These are phyloP conservation scores for Sphaerulina musiva DNA, from an alignment of 2,329 filamentous ascomycete species.

Conservation along the genomic window DNA sequence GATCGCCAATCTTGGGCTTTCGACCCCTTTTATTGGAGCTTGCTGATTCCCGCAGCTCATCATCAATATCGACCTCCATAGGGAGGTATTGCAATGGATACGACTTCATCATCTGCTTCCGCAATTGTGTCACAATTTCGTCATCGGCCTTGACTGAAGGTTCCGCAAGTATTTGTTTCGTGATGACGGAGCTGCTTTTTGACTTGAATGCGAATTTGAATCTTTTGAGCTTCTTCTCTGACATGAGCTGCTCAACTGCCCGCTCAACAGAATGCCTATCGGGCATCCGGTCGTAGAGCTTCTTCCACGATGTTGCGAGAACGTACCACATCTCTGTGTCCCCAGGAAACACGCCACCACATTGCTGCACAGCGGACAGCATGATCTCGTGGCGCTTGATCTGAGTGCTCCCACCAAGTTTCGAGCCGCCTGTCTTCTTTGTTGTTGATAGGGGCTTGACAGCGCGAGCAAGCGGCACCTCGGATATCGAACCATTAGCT, in stretches of 20 bases:
- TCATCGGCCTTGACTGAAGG: constrained; percentile 42
- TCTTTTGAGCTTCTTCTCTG: constrained; percentile 47
- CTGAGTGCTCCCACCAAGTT: constrained; percentile 5
- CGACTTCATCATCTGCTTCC: constrained; percentile 45
- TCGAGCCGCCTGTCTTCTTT: constrained; percentile 1
- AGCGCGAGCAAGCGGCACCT: neutral
- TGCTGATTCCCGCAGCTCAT: constrained; percentile 18
- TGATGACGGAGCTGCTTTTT: constrained; percentile 43
- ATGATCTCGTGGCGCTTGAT: constrained; percentile 45
- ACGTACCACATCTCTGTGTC: constrained; percentile 51
- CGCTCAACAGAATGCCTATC: constrained; percentile 49
- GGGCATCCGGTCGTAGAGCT: constrained; percentile 40
- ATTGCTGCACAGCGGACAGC: constrained; percentile 48
- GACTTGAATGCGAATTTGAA: constrained; percentile 48
- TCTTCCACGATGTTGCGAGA: constrained; percentile 50
- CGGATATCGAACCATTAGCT: neutral
- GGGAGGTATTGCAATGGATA: constrained; percentile 43
- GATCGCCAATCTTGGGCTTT: constrained; percentile 5
- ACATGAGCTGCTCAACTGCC: constrained; percentile 46
- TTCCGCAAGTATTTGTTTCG: constrained; percentile 46
- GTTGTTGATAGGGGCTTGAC: constrained; percentile 2
- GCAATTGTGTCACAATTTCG: constrained; percentile 43
- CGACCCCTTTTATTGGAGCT: constrained; percentile 6
- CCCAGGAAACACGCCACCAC: constrained; percentile 51
- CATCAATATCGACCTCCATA: constrained; percentile 36